Conservation (phyloP, 805 yeast species). For the Hanseniaspora nectarophila region DNA sequence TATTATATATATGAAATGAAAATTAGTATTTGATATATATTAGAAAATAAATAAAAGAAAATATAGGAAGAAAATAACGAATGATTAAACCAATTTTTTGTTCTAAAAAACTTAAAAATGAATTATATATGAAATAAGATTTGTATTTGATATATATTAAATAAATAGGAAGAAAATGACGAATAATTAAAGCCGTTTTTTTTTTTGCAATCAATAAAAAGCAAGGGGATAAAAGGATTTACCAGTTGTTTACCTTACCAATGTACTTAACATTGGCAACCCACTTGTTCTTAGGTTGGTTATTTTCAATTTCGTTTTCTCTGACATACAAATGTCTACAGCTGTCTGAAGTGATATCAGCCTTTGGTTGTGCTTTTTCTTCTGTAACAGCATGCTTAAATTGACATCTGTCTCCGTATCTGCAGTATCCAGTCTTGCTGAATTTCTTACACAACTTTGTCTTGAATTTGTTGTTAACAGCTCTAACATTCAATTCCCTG, state of each 20-base stretch:
- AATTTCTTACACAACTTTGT: constrained; percentile 87
- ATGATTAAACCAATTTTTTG: too few species aligned
- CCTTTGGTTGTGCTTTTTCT: constrained; percentile 19
- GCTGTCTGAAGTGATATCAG: constrained; percentile 1
- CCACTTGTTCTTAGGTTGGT: not conserved
- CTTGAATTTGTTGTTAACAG: constrained; percentile 67
- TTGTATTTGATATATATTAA: too few species aligned
- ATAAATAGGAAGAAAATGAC: too few species aligned
- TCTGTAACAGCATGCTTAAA: constrained; percentile 59
- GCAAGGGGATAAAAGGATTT: too few species aligned
- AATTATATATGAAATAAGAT: too few species aligned
- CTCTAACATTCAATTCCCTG: constrained; percentile 58
- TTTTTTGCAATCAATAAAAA: too few species aligned
- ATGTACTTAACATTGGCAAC: constrained; percentile 14
- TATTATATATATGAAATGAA: not conserved
- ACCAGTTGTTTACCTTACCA: constrained; percentile 13
- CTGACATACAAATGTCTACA: constrained; percentile 11
- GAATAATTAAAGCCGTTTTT: too few species aligned
- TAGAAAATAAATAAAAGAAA: not conserved
- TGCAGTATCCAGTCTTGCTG: constrained; percentile 67
- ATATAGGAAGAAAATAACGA: too few species aligned
- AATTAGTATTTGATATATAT: too few species aligned
- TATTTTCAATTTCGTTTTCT: not conserved
- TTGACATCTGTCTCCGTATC: constrained; percentile 85
- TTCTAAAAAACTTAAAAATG: too few species aligned